Percentiles rank a stretch among this genome's conserved stretches.
These are phyloP conservation scores for Hyphopichia buzzinii DNA, from an alignment of 1,139 yeast species.

Conservation along the genomic window DNA sequence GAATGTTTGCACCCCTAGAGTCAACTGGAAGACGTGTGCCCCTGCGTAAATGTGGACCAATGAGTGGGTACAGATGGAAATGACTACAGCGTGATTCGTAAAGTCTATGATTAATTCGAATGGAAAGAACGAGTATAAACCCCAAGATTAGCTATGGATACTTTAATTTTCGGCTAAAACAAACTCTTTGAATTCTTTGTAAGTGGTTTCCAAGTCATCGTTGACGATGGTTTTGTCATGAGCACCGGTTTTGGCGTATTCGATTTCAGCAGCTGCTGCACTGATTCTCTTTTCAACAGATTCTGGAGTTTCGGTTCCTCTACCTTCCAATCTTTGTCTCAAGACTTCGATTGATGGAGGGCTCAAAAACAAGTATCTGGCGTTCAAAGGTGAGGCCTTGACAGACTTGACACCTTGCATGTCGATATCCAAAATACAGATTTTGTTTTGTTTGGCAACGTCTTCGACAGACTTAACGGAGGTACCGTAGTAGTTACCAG, in stretches of 20 bases:
- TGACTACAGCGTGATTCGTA: too few species aligned
- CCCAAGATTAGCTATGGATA: too few species aligned
- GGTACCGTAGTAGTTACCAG: conserved; percentile 97
- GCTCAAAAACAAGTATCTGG: conserved; percentile 80
- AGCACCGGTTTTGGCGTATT: conserved; percentile 84
- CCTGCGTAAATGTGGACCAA: too few species aligned
- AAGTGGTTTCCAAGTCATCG: conserved; percentile 89
- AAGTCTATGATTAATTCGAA: too few species aligned
- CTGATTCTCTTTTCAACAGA: conserved; percentile 76
- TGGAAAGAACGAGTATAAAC: too few species aligned
- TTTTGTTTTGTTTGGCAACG: conserved; percentile 60
- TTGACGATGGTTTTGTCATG: conserved; percentile 88
- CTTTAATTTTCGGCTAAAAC: conserved; percentile 43
- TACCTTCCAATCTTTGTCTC: conserved; percentile 68
- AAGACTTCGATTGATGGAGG: conserved; percentile 89
- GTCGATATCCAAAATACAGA: conserved; percentile 92
- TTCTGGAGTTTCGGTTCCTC: conserved; percentile 94
- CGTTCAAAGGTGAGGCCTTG: conserved; percentile 76
- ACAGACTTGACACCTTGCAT: conserved; percentile 98
- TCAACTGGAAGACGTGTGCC: too few species aligned
- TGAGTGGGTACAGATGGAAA: too few species aligned
- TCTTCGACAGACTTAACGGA: conserved; percentile 80
- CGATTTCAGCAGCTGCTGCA: conserved; percentile 88
- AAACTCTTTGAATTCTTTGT: conserved; percentile 72
- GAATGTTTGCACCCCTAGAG: too few species aligned